Evolutionary conservation across 306 rosid genomes (phyloP).

Genomic region (Casuarina cunninghamiana): DNA sequence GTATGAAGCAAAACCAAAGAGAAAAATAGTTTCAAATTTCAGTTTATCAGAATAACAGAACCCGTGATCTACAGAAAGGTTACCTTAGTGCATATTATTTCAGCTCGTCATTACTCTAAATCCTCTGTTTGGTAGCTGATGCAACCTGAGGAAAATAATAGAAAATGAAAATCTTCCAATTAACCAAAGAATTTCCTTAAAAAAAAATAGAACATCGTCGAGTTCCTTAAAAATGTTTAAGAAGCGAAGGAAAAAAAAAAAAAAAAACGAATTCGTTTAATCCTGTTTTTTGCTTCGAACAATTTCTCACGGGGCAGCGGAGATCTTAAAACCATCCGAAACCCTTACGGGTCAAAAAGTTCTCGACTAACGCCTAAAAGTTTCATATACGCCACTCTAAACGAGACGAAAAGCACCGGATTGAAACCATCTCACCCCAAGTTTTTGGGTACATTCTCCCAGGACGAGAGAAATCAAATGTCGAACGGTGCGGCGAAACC

Average conservation of each 20-base stretch:
- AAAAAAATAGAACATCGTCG: not conserved
- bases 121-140: constrained; percentile 5
- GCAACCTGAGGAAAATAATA: not conserved
- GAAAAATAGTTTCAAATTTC: too few species aligned
- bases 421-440: not conserved
- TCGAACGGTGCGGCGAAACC: not conserved
- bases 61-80: not conserved
- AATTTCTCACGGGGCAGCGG: constrained; percentile 10
- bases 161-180: not conserved
- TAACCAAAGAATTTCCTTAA: not conserved
- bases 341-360: not conserved
- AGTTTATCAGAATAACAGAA: too few species aligned
- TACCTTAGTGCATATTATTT: not conserved
- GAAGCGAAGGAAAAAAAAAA: not conserved
- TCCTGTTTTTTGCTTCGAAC: not conserved
- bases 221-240: not conserved
- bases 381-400: not conserved
- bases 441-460: not conserved
- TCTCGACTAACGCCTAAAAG: not conserved
- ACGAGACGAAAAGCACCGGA: not conserved
- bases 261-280: not conserved
- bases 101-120: not conserved
- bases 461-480: not conserved
- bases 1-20: too few species aligned
- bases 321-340: not conserved